Percentiles rank a stretch among this genome's conserved stretches.
Evolutionary conservation across 179 eudicot genomes (phyloP).

Genomic region (Silene vulgaris): DNA sequence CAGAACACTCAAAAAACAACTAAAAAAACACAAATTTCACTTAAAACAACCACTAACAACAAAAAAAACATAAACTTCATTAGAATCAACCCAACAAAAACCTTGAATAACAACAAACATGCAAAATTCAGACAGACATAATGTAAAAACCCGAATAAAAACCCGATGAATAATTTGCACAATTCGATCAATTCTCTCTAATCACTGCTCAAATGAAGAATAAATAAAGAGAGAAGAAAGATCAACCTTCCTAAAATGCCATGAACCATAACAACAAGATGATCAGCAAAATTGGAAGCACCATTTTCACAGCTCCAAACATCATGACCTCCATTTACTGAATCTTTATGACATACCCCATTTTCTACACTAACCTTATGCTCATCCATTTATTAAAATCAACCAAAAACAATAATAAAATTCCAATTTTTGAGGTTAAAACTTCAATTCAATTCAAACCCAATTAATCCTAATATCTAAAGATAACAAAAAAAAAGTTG

Average conservation of each 20-base stretch:
- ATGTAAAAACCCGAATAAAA: background rate
- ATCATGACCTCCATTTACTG: constrained; percentile 59
- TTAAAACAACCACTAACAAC: background rate
- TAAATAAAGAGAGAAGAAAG: no score
- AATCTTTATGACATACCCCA: constrained; percentile 59
- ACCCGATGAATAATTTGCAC: constrained; percentile 29
- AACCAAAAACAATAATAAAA: background rate
- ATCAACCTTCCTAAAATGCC: constrained; percentile 86
- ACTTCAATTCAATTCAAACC: background rate
- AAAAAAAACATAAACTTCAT: background rate
- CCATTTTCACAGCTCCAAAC: constrained; percentile 53
- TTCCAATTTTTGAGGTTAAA: background rate
- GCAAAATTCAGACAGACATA: background rate
- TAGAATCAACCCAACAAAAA: constrained; percentile 2
- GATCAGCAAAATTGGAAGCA: constrained; percentile 60
- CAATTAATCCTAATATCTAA: background rate
- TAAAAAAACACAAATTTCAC: background rate
- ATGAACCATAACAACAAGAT: constrained; percentile 91
- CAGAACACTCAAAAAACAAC: background rate
- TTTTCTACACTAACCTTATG: constrained; percentile 26
- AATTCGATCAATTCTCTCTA: background rate
- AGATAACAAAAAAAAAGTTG: background rate
- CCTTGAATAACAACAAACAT: background rate
- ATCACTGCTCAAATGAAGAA: background rate
- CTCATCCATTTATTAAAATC: constrained; percentile 22